phyloP scores from a whole-genome alignment of 257 asterid genomes.

The Anisodus acutangulus region DNA sequence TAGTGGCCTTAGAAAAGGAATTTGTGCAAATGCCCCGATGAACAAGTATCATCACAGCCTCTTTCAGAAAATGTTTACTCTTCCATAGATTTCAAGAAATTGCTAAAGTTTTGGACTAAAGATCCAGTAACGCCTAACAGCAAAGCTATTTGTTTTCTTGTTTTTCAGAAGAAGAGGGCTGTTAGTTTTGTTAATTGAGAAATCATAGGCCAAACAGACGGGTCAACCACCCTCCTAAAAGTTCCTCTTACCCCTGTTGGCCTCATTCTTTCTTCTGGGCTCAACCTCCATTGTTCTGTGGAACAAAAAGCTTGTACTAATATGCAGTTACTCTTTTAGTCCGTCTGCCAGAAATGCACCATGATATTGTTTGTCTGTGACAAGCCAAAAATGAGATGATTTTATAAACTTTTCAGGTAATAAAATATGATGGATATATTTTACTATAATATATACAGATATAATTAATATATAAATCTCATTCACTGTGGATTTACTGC shows the following conservation, averaged over 20 bases:
- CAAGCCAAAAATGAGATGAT: neutral
- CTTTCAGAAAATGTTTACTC: neutral
- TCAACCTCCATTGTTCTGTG: conserved; percentile 4
- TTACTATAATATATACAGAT: neutral
- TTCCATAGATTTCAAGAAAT: neutral
- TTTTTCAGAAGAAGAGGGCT: conserved; percentile 18
- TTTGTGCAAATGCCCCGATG: neutral
- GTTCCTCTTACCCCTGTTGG: neutral
- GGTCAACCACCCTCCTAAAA: conserved; percentile 7
- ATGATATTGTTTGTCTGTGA: neutral
- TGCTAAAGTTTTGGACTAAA: neutral
- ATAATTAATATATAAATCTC: neutral
- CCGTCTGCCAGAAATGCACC: neutral
- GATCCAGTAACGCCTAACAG: neutral
- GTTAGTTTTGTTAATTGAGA: neutral
- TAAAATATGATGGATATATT: neutral
- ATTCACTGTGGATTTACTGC: neutral
- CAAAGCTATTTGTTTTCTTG: neutral
- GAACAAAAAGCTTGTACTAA: neutral
- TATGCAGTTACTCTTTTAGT: neutral
- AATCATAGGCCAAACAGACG: neutral
- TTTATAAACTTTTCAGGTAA: neutral
- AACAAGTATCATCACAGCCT: neutral
- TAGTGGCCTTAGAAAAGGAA: neutral
- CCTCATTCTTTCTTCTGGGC: conserved; percentile 1